phyloP scores from a whole-genome alignment of 768 basidiomycete species.

The Lactarius hatsudake region DNA sequence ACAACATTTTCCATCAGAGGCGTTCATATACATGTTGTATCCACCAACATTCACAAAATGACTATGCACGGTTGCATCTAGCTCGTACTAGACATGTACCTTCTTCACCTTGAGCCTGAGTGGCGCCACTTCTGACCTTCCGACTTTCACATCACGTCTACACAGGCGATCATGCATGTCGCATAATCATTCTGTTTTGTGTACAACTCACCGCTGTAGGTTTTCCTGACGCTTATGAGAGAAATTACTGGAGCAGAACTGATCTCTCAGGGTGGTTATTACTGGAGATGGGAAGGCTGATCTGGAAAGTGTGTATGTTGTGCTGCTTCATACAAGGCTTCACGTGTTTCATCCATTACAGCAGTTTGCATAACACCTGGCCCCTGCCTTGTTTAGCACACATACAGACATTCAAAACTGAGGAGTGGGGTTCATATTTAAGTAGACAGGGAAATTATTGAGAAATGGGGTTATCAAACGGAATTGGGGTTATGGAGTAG shows the following conservation, averaged over 20 bases:
- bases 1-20: slow-evolving; percentile 49
- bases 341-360: background rate
- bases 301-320: background rate
- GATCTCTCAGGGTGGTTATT: background rate
- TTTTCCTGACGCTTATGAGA: background rate
- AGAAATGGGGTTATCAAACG: no score
- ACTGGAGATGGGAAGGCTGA: background rate
- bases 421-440: no score
- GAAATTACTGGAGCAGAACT: background rate
- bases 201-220: no score
- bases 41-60: slow-evolving; percentile 8
- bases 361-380: no score
- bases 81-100: slow-evolving; percentile 54
- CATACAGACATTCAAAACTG: no score
- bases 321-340: background rate
- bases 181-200: slow-evolving; percentile 43
- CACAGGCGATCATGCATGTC: slow-evolving; percentile 63
- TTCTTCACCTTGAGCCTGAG: slow-evolving; percentile 44
- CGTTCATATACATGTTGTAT: no score
- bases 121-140: slow-evolving; percentile 46
- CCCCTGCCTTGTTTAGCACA: no score
- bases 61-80: slow-evolving; percentile 1
- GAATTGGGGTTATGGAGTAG: no score
- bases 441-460: no score
- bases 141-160: slow-evolving; percentile 43